Percentiles rank a stretch among this genome's conserved stretches.
These are phyloP conservation scores for Malus hybrid DNA, from an alignment of 331 rosid species.

Conservation along the genomic window DNA sequence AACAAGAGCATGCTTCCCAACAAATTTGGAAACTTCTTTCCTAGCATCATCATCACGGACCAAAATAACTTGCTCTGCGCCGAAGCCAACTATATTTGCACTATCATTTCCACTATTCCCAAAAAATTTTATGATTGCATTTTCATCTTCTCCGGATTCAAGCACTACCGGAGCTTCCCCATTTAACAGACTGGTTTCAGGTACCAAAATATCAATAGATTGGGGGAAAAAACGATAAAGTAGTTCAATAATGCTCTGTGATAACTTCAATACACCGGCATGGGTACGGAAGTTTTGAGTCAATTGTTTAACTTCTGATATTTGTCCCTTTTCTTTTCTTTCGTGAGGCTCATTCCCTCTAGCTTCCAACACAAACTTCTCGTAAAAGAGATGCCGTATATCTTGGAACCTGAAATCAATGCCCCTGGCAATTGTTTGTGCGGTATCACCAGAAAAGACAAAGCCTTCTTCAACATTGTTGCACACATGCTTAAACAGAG, in stretches of 20 bases:
- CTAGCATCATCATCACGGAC: conserved; percentile 47
- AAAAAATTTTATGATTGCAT: conserved; percentile 43
- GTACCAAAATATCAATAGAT: conserved; percentile 42
- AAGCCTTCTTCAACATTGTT: conserved; percentile 62
- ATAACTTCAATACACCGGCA: conserved; percentile 50
- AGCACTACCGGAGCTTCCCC: conserved; percentile 62
- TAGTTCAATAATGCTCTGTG: conserved; percentile 58
- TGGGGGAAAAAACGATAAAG: conserved; percentile 54
- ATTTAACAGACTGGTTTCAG: conserved; percentile 47
- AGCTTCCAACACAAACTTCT: conserved; percentile 30
- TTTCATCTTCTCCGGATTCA: conserved; percentile 27
- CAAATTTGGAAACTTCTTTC: conserved; percentile 25
- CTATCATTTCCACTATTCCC: conserved; percentile 26
- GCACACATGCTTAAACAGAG: conserved; percentile 55
- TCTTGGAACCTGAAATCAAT: conserved; percentile 58
- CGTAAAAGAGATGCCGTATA: conserved; percentile 42
- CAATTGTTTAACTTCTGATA: conserved; percentile 34
- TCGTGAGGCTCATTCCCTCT: background rate
- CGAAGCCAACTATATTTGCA: conserved; percentile 56
- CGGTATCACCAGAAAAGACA: conserved; percentile 65
- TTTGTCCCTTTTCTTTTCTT: conserved; percentile 26
- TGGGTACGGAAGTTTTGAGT: conserved; percentile 63
- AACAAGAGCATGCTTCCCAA: conserved; percentile 58
- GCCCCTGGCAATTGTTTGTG: conserved; percentile 56
- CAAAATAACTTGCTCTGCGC: conserved; percentile 68